Percentiles rank a stretch among this genome's conserved stretches.
Evolutionary conservation across 148 eudicot species (phyloP).

Genomic region (Rhododendron ferrugineum): DNA sequence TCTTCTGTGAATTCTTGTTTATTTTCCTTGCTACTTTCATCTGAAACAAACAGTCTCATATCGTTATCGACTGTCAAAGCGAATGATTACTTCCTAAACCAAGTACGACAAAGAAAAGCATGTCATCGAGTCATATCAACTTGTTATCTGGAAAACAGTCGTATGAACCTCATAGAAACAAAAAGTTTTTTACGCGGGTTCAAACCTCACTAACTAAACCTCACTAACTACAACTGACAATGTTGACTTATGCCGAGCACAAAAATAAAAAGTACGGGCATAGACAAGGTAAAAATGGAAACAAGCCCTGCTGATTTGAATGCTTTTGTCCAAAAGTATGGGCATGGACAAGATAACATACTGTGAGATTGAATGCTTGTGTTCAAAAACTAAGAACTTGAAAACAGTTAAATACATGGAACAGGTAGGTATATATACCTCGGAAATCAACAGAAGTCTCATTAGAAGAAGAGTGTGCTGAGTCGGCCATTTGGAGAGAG

Average conservation of each 20-base stretch:
- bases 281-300: neutral
- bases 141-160: neutral
- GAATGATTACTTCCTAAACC: neutral
- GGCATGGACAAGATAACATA: neutral
- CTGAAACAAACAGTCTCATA: constrained; percentile 2
- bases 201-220: neutral
- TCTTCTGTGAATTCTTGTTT: constrained; percentile 18
- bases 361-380: neutral
- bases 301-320: neutral
- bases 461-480: constrained; percentile 23
- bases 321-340: neutral
- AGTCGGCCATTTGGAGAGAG: constrained; percentile 16
- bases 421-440: constrained; percentile 9
- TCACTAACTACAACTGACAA: neutral
- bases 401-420: neutral
- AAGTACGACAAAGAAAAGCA: neutral
- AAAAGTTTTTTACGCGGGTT: neutral
- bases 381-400: neutral
- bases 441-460: constrained; percentile 10
- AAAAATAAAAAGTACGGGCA: no score
- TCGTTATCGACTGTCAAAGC: neutral
- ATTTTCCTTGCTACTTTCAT: constrained; percentile 18
- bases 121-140: neutral
- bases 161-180: neutral
- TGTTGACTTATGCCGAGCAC: neutral